These are phyloP conservation scores for Guadua angustifolia DNA, from an alignment of 176 grass and related monocot species.

Conservation along the genomic window DNA sequence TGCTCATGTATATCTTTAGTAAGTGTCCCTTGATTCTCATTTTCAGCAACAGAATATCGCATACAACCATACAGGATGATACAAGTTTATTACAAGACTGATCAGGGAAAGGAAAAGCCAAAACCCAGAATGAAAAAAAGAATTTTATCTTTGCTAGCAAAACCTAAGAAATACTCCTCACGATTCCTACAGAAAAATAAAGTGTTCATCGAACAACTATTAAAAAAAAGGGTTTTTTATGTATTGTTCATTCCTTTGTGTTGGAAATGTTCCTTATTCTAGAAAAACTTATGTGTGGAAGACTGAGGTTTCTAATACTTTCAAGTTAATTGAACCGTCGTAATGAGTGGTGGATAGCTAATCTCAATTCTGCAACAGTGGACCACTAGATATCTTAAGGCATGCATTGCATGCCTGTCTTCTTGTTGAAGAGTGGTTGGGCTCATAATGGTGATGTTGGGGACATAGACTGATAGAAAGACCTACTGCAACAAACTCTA, in stretches of 20 bases:
- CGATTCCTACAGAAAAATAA: neutral
- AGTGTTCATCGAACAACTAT: neutral
- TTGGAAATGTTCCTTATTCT: neutral
- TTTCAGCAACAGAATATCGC: neutral
- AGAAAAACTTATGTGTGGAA: neutral
- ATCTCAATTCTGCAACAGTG: constrained; percentile 7
- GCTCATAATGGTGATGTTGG: constrained; percentile 28
- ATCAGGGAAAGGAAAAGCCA: neutral
- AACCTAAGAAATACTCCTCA: neutral
- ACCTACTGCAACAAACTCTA: neutral
- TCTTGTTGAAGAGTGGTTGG: constrained; percentile 22
- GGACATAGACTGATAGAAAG: neutral
- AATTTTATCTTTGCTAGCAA: neutral
- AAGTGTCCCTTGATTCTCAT: neutral
- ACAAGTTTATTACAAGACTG: neutral
- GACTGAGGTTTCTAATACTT: neutral
- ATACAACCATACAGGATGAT: neutral
- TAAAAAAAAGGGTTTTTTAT: neutral
- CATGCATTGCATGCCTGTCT: constrained; percentile 1
- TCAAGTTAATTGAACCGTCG: neutral
- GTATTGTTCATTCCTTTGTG: neutral
- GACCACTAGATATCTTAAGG: neutral
- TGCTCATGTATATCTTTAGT: neutral
- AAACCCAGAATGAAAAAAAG: no score
- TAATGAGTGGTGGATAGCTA: neutral